phyloP scores from a whole-genome alignment of 2,329 filamentous ascomycete genomes.

The Ceratocystiopsis sp. region DNA sequence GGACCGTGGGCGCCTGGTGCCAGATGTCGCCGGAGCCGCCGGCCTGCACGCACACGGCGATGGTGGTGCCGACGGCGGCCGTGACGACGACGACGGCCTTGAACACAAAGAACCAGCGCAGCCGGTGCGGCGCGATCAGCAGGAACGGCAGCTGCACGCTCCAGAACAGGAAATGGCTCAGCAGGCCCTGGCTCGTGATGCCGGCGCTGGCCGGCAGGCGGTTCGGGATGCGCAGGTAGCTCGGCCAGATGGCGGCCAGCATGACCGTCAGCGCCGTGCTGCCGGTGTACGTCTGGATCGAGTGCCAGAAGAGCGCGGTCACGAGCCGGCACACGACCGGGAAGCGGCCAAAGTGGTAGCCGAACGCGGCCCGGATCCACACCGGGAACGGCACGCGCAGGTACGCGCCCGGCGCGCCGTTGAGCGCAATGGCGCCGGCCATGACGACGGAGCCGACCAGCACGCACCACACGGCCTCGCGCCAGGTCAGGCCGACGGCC shows the following conservation, averaged over 20 bases:
- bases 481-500: conserved; percentile 3
- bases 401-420: conserved; percentile 25
- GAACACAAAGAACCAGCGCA: conserved; percentile 28
- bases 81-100: conserved; percentile 19
- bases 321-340: conserved; percentile 16
- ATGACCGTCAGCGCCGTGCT: conserved; percentile 16
- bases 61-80: conserved; percentile 15
- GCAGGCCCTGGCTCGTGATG: conserved; percentile 31
- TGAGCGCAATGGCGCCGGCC: conserved; percentile 30
- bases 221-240: conserved; percentile 23
- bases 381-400: conserved; percentile 26
- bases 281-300: conserved; percentile 18
- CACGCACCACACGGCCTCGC: conserved; percentile 30
- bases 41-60: conserved; percentile 15
- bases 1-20: background rate
- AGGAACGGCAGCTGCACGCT: conserved; percentile 29
- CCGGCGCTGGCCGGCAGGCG: conserved; percentile 22
- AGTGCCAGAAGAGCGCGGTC: conserved; percentile 18
- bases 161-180: conserved; percentile 36
- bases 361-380: conserved; percentile 14
- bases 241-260: conserved; percentile 23
- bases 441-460: conserved; percentile 42
- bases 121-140: conserved; percentile 30
- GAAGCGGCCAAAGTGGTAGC: conserved; percentile 15
- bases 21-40: conserved; percentile 1